Conservation (phyloP, 164 flowering plant species). For the Stephania japonica region DNA sequence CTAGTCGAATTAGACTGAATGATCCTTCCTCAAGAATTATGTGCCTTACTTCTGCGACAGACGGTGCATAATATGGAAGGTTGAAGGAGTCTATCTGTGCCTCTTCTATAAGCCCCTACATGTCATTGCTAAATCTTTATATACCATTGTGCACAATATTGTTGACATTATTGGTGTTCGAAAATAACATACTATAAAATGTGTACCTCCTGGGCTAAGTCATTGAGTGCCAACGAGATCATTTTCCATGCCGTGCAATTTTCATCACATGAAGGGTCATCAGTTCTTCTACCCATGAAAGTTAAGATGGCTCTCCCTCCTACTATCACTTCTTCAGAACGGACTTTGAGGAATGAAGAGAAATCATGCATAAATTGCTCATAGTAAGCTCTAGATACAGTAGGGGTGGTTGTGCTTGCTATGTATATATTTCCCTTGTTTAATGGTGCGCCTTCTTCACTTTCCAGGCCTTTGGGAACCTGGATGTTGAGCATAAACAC, state of each 20-base stretch:
- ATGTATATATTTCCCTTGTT: constrained; percentile 51
- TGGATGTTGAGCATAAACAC: constrained; percentile 2
- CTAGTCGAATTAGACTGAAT: no score
- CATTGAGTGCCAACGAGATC: constrained; percentile 31
- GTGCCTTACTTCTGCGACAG: neutral
- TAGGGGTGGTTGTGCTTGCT: constrained; percentile 31
- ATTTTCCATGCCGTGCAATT: constrained; percentile 36
- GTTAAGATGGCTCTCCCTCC: constrained; percentile 55
- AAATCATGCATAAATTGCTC: constrained; percentile 49
- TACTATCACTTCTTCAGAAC: constrained; percentile 40
- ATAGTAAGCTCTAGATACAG: constrained; percentile 34
- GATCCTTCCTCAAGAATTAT: no score
- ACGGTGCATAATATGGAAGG: constrained; percentile 44
- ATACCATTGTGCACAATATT: neutral
- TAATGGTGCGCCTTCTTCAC: neutral
- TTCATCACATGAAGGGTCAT: constrained; percentile 30
- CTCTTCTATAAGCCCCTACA: constrained; percentile 43
- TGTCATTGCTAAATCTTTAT: neutral
- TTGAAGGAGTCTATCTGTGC: constrained; percentile 42
- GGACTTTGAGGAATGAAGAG: constrained; percentile 31
- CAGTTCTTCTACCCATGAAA: constrained; percentile 34
- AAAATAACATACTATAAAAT: neutral
- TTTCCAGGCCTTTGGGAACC: constrained; percentile 45
- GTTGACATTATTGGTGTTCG: neutral
- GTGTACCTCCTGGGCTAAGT: constrained; percentile 48